Conservation (phyloP, 805 yeast genomes). For the Candida taoyuanica region DNA sequence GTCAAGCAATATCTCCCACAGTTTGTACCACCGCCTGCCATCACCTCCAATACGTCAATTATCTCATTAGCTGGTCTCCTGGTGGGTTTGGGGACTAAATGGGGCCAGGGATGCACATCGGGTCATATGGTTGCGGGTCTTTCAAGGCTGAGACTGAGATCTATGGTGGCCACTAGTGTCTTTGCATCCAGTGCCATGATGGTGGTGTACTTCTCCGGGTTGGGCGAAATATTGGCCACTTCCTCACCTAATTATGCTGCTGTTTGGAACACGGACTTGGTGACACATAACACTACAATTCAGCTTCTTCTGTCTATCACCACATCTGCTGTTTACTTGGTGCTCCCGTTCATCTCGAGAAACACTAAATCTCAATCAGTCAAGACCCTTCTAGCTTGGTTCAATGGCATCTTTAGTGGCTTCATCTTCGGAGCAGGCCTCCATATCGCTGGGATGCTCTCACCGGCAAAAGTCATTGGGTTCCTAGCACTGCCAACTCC, state of each 20-base stretch:
- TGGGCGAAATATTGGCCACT: slow-evolving; percentile 3
- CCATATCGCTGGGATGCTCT: slow-evolving; percentile 42
- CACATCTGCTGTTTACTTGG: slow-evolving; percentile 25
- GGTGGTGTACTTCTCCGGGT: slow-evolving; percentile 4
- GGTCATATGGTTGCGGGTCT: slow-evolving; percentile 51
- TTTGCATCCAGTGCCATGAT: slow-evolving; percentile 35
- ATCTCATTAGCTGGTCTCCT: slow-evolving; percentile 29
- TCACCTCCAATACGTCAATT: background rate
- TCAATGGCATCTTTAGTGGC: slow-evolving; percentile 27
- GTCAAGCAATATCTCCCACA: slow-evolving; percentile 25
- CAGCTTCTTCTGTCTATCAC: no score
- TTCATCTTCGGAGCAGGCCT: slow-evolving; percentile 43
- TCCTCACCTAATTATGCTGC: slow-evolving; percentile 7
- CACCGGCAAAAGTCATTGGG: slow-evolving; percentile 40
- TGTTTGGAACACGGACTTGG: slow-evolving; percentile 4
- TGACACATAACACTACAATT: no score
- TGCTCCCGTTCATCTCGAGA: slow-evolving; percentile 12
- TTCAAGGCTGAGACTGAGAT: slow-evolving; percentile 41
- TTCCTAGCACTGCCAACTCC: slow-evolving; percentile 36
- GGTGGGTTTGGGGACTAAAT: slow-evolving; percentile 44
- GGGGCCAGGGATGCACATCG: slow-evolving; percentile 50
- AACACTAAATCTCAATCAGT: no score
- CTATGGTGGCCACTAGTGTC: slow-evolving; percentile 39
- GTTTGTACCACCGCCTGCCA: slow-evolving; percentile 25
- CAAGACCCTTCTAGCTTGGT: background rate